Conservation (phyloP, 2,329 filamentous ascomycete genomes). For the Beauveria varroae region DNA sequence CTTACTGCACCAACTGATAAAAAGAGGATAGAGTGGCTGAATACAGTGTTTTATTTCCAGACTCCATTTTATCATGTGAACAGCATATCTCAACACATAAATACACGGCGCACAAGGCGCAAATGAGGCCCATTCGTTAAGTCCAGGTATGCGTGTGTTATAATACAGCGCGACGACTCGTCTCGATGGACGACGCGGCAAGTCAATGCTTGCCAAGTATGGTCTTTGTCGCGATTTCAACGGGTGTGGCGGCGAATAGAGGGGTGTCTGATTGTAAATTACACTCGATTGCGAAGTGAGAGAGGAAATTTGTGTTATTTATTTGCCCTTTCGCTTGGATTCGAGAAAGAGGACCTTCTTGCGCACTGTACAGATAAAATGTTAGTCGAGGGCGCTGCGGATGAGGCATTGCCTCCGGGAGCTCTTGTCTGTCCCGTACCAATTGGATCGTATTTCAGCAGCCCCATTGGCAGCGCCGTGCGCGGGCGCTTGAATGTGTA, state of each 20-base stretch:
- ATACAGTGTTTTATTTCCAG: not conserved
- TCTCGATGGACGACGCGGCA: not conserved
- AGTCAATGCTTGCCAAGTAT: not conserved
- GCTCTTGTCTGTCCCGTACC: constrained; percentile 42
- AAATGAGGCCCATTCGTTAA: constrained; percentile 5
- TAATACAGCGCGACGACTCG: constrained; percentile 8
- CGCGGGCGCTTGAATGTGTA: constrained; percentile 83
- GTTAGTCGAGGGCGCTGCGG: not conserved
- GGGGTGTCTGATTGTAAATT: not conserved
- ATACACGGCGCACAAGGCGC: constrained; percentile 2
- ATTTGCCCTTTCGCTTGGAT: constrained; percentile 70
- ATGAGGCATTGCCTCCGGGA: not conserved
- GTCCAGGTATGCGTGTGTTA: constrained; percentile 12
- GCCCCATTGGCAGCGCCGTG: constrained; percentile 75
- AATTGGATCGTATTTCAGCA: constrained; percentile 98
- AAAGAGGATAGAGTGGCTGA: not conserved
- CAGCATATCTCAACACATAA: not conserved
- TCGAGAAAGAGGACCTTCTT: constrained; percentile 96
- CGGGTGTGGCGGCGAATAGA: not conserved
- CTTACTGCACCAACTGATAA: not conserved
- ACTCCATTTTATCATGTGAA: not conserved
- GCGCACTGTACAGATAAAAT: constrained; percentile 53
- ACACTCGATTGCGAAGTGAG: not conserved
- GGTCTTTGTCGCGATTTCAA: not conserved
- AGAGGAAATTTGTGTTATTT: constrained; percentile 14